phyloP scores from a whole-genome alignment of 148 eudicot species.

The Vaccinium vitisidaea region DNA sequence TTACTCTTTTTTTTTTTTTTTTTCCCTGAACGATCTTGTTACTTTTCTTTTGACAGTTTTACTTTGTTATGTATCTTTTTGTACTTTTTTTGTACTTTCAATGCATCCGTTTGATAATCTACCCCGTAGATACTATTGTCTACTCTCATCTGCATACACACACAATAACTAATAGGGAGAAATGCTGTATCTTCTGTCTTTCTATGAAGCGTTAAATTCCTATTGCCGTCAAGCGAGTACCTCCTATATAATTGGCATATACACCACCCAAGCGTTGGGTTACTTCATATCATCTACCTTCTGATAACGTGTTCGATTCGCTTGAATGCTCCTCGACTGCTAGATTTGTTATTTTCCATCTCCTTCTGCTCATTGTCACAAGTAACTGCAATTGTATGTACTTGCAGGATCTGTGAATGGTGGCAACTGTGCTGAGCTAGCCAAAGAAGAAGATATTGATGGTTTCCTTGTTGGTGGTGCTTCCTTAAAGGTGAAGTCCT shows the following conservation, averaged over 20 bases:
- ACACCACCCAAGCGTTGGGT: too few relatives aligned
- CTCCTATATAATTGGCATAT: too few relatives aligned
- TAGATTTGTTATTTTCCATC: background rate
- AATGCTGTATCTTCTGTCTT: background rate
- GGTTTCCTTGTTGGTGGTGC: slow-evolving; percentile 99
- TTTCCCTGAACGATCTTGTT: background rate
- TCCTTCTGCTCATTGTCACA: background rate
- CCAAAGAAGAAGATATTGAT: slow-evolving; percentile 93
- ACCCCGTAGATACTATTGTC: background rate
- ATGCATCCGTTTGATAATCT: background rate
- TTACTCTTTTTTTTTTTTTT: background rate
- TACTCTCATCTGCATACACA: background rate
- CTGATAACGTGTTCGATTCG: background rate
- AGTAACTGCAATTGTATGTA: background rate
- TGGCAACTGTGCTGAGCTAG: slow-evolving; percentile 90
- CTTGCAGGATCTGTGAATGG: slow-evolving; percentile 93
- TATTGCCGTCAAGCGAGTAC: background rate
- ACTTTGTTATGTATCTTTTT: background rate
- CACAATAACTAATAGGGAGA: background rate
- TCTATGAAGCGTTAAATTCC: background rate
- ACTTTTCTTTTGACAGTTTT: background rate
- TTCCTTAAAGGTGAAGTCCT: slow-evolving; percentile 73
- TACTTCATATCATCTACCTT: background rate
- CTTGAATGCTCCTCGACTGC: background rate
- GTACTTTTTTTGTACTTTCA: background rate